Conservation (phyloP, 2,329 filamentous ascomycete species). For the Aspergillus piperis region DNA sequence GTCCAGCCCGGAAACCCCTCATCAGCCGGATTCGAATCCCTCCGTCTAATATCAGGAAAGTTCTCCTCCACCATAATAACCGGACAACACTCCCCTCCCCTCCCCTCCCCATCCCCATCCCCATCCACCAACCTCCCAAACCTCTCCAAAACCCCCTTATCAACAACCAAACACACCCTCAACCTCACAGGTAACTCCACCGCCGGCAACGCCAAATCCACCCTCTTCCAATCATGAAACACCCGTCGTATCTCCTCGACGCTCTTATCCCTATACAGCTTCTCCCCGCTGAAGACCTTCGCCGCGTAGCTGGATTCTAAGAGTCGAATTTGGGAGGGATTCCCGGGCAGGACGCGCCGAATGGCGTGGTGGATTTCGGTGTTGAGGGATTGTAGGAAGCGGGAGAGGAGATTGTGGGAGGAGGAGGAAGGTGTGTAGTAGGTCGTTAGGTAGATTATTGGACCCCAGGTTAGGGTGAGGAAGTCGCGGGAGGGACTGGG, state of each 20-base stretch:
- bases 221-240: constrained; percentile 33
- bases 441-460: constrained; percentile 31
- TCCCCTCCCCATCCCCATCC: constrained; percentile 4
- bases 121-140: constrained; percentile 19
- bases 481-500: constrained; percentile 31
- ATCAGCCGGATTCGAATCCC: constrained; percentile 14
- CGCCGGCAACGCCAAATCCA: constrained; percentile 24
- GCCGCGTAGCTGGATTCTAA: constrained; percentile 29
- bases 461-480: constrained; percentile 32
- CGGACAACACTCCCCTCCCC: constrained; percentile 21
- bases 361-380: constrained; percentile 53
- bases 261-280: constrained; percentile 17
- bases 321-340: constrained; percentile 20
- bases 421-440: constrained; percentile 31
- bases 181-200: constrained; percentile 31
- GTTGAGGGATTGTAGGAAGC: constrained; percentile 54
- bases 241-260: constrained; percentile 24
- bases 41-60: constrained; percentile 27
- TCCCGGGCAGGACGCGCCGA: constrained; percentile 22
- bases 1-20: constrained; percentile 29
- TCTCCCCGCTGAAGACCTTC: constrained; percentile 27
- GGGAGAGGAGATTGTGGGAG: constrained; percentile 53
- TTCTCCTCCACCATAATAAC: constrained; percentile 35
- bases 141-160: constrained; percentile 26
- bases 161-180: constrained; percentile 30